phyloP scores from a whole-genome alignment of 192 early-diverging fungal species.

The Fimicolochytrium jonesii region DNA sequence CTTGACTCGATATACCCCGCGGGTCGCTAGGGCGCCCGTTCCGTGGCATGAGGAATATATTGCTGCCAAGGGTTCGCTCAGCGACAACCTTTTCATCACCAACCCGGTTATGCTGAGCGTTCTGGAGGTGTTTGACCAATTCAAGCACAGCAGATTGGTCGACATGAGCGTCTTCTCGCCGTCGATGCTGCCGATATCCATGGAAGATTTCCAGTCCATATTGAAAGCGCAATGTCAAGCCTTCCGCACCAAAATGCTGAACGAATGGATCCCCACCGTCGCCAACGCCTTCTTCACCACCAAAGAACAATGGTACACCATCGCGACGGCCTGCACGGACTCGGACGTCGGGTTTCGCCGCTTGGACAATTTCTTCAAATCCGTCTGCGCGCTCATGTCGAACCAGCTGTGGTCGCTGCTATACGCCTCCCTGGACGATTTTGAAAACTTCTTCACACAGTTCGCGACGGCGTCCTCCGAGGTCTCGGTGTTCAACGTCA shows the following conservation, averaged over 20 bases:
- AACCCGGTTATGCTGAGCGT: constrained; percentile 53
- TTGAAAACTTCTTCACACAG: constrained; percentile 53
- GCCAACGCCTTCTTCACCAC: constrained; percentile 54
- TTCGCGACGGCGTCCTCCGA: constrained; percentile 42
- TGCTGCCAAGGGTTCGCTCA: constrained; percentile 30
- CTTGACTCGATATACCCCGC: constrained; percentile 27
- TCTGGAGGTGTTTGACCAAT: constrained; percentile 38
- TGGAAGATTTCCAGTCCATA: constrained; percentile 54
- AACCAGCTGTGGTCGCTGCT: constrained; percentile 56
- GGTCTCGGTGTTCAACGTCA: constrained; percentile 45
- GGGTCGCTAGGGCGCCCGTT: constrained; percentile 53
- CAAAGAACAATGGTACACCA: constrained; percentile 56
- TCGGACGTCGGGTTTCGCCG: constrained; percentile 50
- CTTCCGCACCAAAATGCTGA: constrained; percentile 49
- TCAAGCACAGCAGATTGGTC: constrained; percentile 36
- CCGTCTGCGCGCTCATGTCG: constrained; percentile 51
- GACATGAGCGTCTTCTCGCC: constrained; percentile 48
- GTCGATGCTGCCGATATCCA: constrained; percentile 46
- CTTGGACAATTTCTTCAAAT: constrained; percentile 58
- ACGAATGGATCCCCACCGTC: constrained; percentile 61
- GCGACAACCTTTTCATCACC: constrained; percentile 50
- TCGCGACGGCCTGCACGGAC: constrained; percentile 44
- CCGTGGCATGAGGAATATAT: constrained; percentile 52
- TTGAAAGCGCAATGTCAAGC: constrained; percentile 48
- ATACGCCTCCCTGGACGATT: constrained; percentile 41